A percentile compares a stretch with the other conserved stretches of the same genome.
phyloP scores from a whole-genome alignment of 2,329 filamentous ascomycete genomes.

The Fusarium virguliforme region DNA sequence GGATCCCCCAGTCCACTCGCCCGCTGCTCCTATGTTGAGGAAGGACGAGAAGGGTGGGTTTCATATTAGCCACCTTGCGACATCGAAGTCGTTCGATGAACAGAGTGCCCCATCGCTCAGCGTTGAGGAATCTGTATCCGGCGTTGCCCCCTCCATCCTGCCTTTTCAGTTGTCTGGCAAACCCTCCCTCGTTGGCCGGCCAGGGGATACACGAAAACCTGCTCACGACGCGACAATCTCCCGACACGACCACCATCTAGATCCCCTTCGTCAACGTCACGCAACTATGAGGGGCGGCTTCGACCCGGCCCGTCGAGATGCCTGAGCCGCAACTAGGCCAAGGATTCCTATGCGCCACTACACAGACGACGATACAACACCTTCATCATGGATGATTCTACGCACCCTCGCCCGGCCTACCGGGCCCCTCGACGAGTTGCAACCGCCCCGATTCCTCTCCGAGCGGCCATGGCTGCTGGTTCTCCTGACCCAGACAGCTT shows the following conservation, averaged over 20 bases:
- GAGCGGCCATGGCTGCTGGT: slow-evolving; percentile 44
- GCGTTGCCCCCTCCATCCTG: slow-evolving; percentile 13
- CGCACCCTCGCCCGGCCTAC: slow-evolving; percentile 43
- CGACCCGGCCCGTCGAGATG: slow-evolving; percentile 44
- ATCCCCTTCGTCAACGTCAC: slow-evolving; percentile 37
- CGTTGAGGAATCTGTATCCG: slow-evolving; percentile 21
- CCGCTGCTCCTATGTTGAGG: slow-evolving; percentile 32
- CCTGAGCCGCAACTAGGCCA: slow-evolving; percentile 39
- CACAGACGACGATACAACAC: slow-evolving; percentile 22
- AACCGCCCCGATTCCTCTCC: slow-evolving; percentile 57
- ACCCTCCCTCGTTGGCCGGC: slow-evolving; percentile 38
- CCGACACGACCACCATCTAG: slow-evolving; percentile 17
- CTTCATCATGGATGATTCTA: slow-evolving; percentile 44
- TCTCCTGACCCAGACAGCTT: slow-evolving; percentile 45
- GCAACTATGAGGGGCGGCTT: slow-evolving; percentile 43
- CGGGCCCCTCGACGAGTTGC: slow-evolving; percentile 56
- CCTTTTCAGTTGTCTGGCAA: slow-evolving; percentile 3
- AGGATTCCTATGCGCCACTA: slow-evolving; percentile 33
- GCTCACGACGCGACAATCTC: slow-evolving; percentile 17
- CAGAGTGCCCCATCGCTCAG: slow-evolving; percentile 21
- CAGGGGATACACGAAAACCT: slow-evolving; percentile 29
- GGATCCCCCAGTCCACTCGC: slow-evolving; percentile 32
- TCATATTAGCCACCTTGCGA: slow-evolving; percentile 38
- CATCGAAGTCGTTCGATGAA: slow-evolving; percentile 38
- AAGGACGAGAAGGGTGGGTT: slow-evolving; percentile 32